Base-by-base conservation (phyloP, 345 rosid genomes). In the Crucihimalaya himalaica region DNA sequence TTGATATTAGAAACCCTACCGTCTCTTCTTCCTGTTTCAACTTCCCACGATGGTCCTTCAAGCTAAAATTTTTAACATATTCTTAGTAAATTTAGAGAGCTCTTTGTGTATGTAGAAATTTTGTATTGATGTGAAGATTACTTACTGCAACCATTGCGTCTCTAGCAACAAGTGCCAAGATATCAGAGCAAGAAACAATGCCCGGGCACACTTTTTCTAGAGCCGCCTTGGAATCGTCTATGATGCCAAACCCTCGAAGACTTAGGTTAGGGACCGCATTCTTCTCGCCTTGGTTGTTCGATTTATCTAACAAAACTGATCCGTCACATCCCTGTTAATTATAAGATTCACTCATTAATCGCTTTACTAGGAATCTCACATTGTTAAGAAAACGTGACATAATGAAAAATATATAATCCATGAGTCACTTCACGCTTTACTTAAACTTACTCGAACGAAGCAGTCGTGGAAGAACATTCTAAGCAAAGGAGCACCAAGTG, bases 1-100 rank as follows among this genome's bases (percentile, higher is more conserved):
- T 68, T 68, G 28, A 71, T 68, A 13, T 50, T 69, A 1, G 96
- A 87, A 27, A 86, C 73, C 3, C 29, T 81, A 40, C 97, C 93
- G 8, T 90, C 93, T 84, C 90, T 84, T 79, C 92, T 80, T 3
- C 92, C 96, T 0, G 96, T 87, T n/a, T 74, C 83, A 54, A 87
- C 96, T 81, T 85, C 81, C 96, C 91, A 88, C 18, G 76, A 9
- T 32, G 85, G 76, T 39, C 62, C 80, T 31, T 80, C 68, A 52
- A 77, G 83, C 90, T 88, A 55, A 25, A 25, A 2, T 6, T 14
- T 6, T 14, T 23, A 59, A 47, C 35, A 65, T 50, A 56, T 39
- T 16, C 5, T 39, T 15, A 29, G 27, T 62, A 4, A 47, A 8
- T 18, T 28, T 4, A 54, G 6, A 40, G 25, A 63, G 5, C 14